Base-by-base conservation (phyloP, 2,329 filamentous ascomycete species). In the Teratosphaeria viscida region DNA sequence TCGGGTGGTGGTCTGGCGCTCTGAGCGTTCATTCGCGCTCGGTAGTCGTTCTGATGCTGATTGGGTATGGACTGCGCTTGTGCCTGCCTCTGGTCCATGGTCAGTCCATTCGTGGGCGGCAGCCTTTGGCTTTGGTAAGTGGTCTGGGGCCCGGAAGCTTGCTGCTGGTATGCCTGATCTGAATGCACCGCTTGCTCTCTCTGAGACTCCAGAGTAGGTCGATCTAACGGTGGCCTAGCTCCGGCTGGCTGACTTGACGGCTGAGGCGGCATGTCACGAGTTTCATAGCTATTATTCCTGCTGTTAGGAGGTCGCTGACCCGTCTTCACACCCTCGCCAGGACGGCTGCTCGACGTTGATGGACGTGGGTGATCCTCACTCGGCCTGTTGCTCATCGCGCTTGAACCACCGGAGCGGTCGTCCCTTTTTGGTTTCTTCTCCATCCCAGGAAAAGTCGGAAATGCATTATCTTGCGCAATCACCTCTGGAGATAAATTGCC, bases 381-480 rank as follows among this genome's bases (percentile, higher is more conserved):
- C 2, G 53, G 55, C 27, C 61, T 49, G 4, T 35, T 32, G 52
- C 64, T 62, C 52, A 57, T 58, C 27, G 57, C 59, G 55, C 62
- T 63, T 35, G 54, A 43, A 27, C 58, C 61, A 39, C 61, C 63
- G 0, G 56, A 54, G 11, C 59, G 58, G 32, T 65, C 63, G 16
- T 58, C 52, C 39, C 55, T 59, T 57, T 32, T 19, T 23, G 16
- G 43, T 39, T 35, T 52, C n/a, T 60, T 65, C 60, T 66, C 71
- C 65, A 64, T 69, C 66, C 56, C 68, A 64, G 75, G 75, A 62
- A 80, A 80, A 0, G 72, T 70, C 6, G 78, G 78, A 58, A 81
- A 81, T 0, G 78, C 77, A 61, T 77, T 81, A 26, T 81, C 78
- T 56, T 70, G 70, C 8, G 70, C 62, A 27, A 72, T 37, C 2